These are phyloP conservation scores for Penicillium crustosum DNA, from an alignment of 2,329 filamentous ascomycete genomes.

Conservation along the genomic window DNA sequence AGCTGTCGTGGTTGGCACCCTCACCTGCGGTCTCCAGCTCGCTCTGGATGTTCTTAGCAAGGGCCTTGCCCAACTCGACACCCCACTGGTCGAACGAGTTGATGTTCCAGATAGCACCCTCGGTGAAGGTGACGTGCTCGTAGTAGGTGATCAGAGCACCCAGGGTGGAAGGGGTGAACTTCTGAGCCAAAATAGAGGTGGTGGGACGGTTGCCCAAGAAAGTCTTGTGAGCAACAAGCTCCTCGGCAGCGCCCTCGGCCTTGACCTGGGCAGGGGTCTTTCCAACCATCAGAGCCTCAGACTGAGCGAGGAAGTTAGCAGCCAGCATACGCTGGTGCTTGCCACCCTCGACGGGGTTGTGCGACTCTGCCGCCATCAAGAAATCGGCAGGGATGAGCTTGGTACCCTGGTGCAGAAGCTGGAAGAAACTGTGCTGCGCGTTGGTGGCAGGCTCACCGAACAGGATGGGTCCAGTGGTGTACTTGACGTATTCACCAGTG, in stretches of 20 bases:
- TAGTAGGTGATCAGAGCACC: conserved; percentile 98
- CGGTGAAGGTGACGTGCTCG: conserved; percentile 96
- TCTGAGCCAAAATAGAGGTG: conserved; percentile 87
- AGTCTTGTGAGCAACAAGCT: conserved; percentile 92
- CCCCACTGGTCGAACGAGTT: conserved; percentile 99
- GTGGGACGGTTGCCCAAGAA: conserved; percentile 98
- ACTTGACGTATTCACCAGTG: conserved; percentile 84
- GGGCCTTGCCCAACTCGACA: conserved; percentile 93
- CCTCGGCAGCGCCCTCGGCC: conserved; percentile 48
- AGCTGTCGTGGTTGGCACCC: conserved; percentile 74
- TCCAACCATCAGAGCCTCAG: conserved; percentile 56
- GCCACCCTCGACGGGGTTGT: conserved; percentile 91
- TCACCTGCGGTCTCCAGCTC: conserved; percentile 78
- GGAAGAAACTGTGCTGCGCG: conserved; percentile 99
- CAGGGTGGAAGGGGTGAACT: conserved; percentile 90
- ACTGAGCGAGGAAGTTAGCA: conserved; percentile 53
- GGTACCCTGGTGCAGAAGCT: conserved; percentile 97
- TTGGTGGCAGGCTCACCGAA: conserved; percentile 99
- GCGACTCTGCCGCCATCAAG: conserved; percentile 91
- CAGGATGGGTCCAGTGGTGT: conserved; percentile 92
- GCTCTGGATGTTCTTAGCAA: conserved; percentile 85
- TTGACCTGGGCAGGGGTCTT: conserved; percentile 51
- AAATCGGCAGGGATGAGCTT: conserved; percentile 99
- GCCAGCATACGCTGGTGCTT: conserved; percentile 76
- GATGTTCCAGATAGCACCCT: conserved; percentile 98